Conservation (phyloP, 2,329 filamentous ascomycete genomes). For the Hypoxylon sp. region DNA sequence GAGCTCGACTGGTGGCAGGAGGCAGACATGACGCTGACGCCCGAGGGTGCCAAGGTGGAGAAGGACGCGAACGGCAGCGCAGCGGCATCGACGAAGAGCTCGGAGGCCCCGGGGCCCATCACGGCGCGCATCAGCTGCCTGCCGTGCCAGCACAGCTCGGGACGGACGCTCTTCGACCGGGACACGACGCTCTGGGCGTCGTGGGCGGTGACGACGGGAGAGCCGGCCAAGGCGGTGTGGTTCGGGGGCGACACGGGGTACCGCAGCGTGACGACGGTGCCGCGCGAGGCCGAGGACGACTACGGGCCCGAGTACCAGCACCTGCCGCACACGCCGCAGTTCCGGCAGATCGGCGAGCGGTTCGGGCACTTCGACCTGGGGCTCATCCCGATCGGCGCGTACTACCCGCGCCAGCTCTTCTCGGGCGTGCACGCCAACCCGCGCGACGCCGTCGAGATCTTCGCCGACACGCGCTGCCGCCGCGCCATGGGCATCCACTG, state of each 20-base stretch:
- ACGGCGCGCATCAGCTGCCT: constrained; percentile 77
- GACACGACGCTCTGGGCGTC: constrained; percentile 85
- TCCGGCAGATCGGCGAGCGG: constrained; percentile 80
- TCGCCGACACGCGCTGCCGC: constrained; percentile 80
- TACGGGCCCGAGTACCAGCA: constrained; percentile 72
- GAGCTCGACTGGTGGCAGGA: constrained; percentile 97
- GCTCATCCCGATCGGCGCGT: constrained; percentile 92
- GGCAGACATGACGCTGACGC: constrained; percentile 70
- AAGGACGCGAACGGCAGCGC: constrained; percentile 15
- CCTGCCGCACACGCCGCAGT: constrained; percentile 79
- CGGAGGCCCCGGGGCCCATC: constrained; percentile 59
- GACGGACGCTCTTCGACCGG: constrained; percentile 72
- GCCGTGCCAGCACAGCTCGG: constrained; percentile 84
- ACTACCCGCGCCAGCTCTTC: constrained; percentile 76
- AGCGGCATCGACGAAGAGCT: constrained; percentile 30
- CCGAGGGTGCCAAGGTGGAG: constrained; percentile 37
- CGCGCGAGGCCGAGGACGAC: constrained; percentile 71
- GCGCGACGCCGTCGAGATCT: constrained; percentile 88
- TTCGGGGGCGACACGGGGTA: constrained; percentile 95
- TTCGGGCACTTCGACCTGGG: constrained; percentile 90
- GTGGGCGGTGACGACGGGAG: constrained; percentile 77
- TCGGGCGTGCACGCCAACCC: constrained; percentile 87
- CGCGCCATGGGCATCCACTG: constrained; percentile 88
- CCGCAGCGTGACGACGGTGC: constrained; percentile 72
- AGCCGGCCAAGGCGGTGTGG: constrained; percentile 74